A percentile compares a stretch with the other conserved stretches of the same genome.
These are phyloP conservation scores for Keithomyces neogunnii DNA, from an alignment of 2,329 filamentous ascomycete genomes.

Conservation along the genomic window DNA sequence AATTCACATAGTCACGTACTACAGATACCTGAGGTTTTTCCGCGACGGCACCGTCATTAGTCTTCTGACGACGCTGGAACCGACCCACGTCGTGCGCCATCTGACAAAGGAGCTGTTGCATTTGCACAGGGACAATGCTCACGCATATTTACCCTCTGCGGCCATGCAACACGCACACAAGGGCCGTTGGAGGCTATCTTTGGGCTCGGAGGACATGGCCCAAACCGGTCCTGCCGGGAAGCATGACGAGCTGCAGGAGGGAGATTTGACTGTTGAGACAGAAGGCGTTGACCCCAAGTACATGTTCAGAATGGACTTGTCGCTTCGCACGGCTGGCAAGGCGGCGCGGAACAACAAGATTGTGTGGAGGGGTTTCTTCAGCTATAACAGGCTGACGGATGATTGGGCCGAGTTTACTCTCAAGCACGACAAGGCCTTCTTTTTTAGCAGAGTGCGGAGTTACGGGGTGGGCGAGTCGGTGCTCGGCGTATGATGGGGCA, in stretches of 20 bases:
- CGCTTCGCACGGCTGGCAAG: conserved; percentile 55
- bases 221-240: neutral
- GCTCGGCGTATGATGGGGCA: neutral
- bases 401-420: conserved; percentile 77
- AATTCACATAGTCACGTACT: conserved; percentile 95
- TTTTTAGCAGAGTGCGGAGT: conserved; percentile 58
- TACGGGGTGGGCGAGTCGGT: conserved; percentile 40
- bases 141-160: conserved; percentile 26
- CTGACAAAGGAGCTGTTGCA: conserved; percentile 63
- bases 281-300: conserved; percentile 75
- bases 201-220: conserved; percentile 10
- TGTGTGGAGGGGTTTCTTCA: conserved; percentile 82
- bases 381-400: conserved; percentile 80
- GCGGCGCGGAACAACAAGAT: conserved; percentile 76
- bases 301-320: conserved; percentile 73
- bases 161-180: conserved; percentile 63
- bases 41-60: conserved; percentile 79
- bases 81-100: conserved; percentile 78
- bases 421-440: conserved; percentile 56
- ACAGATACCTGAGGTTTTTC: conserved; percentile 92
- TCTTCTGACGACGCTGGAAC: conserved; percentile 72
- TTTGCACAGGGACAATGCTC: conserved; percentile 27
- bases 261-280: conserved; percentile 75
- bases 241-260: conserved; percentile 35
- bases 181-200: conserved; percentile 43